Percentiles rank a stretch among this genome's conserved stretches.
Evolutionary conservation across 1,284 basidiomycete species (phyloP).

Genomic region (Cutaneotrichosporon cavernicola): DNA sequence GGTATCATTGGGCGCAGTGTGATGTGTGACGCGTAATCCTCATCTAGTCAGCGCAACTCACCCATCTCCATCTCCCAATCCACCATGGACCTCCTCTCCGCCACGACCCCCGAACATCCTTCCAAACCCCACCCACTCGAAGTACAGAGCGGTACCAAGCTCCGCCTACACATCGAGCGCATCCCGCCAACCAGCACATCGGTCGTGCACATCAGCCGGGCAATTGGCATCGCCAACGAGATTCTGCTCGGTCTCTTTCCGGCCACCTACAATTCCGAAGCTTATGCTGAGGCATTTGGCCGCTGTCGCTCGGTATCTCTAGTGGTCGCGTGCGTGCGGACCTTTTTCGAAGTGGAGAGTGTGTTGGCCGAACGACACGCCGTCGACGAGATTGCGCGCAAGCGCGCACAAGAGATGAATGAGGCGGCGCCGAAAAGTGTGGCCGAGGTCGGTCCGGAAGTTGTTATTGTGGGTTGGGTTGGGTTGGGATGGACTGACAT

Average conservation of each 20-base stretch:
- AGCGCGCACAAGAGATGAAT: neutral
- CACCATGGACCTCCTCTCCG: neutral
- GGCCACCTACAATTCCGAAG: neutral
- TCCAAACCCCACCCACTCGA: neutral
- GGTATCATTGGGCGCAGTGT: no score
- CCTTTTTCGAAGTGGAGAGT: neutral
- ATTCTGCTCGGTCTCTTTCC: conserved; percentile 3
- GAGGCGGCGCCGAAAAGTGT: neutral
- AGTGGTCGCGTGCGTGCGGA: neutral
- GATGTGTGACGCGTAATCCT: no score
- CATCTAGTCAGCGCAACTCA: no score
- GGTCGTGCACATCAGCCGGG: neutral
- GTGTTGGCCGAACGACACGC: neutral
- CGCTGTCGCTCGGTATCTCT: neutral
- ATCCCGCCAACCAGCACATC: neutral
- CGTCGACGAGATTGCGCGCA: neutral
- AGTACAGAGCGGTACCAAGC: conserved; percentile 1
- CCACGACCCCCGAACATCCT: neutral
- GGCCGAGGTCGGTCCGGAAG: neutral
- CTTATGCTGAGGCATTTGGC: neutral
- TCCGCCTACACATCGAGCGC: neutral
- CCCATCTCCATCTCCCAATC: neutral
- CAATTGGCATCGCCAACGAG: conserved; percentile 1
- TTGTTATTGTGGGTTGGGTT: neutral
- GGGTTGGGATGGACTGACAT: neutral